phyloP scores from a whole-genome alignment of 768 basidiomycete genomes.

The Lanmaoa rubissima region DNA sequence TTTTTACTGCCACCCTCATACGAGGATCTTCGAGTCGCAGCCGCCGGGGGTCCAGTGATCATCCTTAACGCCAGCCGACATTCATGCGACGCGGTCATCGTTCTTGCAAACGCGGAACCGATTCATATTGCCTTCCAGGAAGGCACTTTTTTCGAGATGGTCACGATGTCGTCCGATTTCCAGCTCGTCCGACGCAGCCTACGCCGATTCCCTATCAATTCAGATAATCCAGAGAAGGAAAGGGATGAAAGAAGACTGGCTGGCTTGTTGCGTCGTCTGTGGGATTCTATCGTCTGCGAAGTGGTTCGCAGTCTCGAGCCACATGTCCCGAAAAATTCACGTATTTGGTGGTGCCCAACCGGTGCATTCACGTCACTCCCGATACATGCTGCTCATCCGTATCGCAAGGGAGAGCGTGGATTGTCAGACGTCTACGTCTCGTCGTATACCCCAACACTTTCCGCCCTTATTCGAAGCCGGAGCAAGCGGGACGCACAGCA shows the following conservation, averaged over 20 bases:
- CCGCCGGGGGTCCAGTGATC: constrained; percentile 30
- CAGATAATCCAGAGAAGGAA: not conserved
- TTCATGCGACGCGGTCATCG: constrained; percentile 21
- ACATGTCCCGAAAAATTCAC: constrained; percentile 10
- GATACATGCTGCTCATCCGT: constrained; percentile 28
- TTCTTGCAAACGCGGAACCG: constrained; percentile 10
- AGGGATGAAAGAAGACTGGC: constrained; percentile 3
- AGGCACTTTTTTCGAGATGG: constrained; percentile 4
- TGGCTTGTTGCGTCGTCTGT: constrained; percentile 17
- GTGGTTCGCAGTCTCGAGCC: constrained; percentile 20
- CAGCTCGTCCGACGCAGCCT: not conserved
- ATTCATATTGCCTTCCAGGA: constrained; percentile 12
- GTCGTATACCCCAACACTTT: constrained; percentile 32
- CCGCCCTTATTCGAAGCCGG: constrained; percentile 24
- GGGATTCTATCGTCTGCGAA: constrained; percentile 20
- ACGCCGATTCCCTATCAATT: not conserved
- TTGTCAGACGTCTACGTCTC: constrained; percentile 30
- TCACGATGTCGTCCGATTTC: constrained; percentile 4
- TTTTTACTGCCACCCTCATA: constrained; percentile 25
- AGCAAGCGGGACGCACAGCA: not conserved
- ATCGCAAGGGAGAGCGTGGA: constrained; percentile 10
- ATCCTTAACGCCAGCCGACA: constrained; percentile 30
- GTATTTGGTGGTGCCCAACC: constrained; percentile 33
- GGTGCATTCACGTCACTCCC: constrained; percentile 25
- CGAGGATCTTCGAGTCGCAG: constrained; percentile 17